Evolutionary conservation across 208 protist genomes (phyloP).

Genomic region (Crithidia expoeki): DNA sequence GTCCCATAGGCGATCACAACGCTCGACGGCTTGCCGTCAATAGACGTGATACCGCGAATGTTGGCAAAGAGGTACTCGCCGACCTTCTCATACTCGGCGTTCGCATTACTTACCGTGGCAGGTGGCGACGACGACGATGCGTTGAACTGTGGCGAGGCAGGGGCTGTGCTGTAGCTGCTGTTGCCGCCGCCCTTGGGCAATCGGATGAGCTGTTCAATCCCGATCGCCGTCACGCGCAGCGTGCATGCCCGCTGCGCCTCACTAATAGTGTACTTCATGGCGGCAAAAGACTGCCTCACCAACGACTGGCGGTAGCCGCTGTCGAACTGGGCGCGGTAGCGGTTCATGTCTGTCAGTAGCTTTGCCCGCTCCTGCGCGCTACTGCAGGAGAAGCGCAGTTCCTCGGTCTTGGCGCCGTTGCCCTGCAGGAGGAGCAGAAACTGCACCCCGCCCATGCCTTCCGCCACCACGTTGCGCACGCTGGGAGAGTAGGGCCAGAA

Average conservation of each 20-base stretch:
- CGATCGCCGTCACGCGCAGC: slow-evolving; percentile 66
- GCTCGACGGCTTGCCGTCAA: slow-evolving; percentile 53
- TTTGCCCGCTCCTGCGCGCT: slow-evolving; percentile 66
- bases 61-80: slow-evolving; percentile 84
- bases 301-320: slow-evolving; percentile 27
- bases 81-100: slow-evolving; percentile 19
- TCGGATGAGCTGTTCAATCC: slow-evolving; percentile 48
- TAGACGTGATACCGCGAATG: slow-evolving; percentile 66
- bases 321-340: slow-evolving; percentile 67
- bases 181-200: not conserved
- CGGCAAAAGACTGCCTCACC: slow-evolving; percentile 39
- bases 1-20: slow-evolving; percentile 79
- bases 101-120: not conserved
- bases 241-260: slow-evolving; percentile 42
- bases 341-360: slow-evolving; percentile 88
- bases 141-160: not conserved
- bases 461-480: slow-evolving; percentile 47
- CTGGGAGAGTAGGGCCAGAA: slow-evolving; percentile 59
- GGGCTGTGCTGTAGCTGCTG: not conserved
- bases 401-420: slow-evolving; percentile 42
- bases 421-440: slow-evolving; percentile 61
- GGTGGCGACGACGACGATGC: not conserved
- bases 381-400: slow-evolving; percentile 69
- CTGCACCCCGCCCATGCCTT: slow-evolving; percentile 30
- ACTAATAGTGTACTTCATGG: slow-evolving; percentile 62